These are phyloP conservation scores for Diversispora epigaea DNA, from an alignment of 192 early-diverging fungal species.

Conservation along the genomic window DNA sequence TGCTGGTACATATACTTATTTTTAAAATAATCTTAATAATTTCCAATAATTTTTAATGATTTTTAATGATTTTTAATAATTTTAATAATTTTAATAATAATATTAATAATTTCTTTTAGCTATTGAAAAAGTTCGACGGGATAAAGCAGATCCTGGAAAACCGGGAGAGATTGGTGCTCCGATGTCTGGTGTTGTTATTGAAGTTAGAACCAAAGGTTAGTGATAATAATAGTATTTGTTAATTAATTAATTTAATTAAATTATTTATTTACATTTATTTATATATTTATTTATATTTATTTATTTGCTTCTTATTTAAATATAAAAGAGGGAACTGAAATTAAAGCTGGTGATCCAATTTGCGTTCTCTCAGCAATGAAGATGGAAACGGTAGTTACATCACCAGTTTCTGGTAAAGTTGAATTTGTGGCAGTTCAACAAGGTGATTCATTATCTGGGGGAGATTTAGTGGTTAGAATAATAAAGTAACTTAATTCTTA, in stretches of 20 bases:
- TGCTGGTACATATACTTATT: constrained; percentile 41
- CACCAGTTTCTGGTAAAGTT: constrained; percentile 75
- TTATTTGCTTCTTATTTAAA: neutral
- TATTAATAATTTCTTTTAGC: constrained; percentile 33
- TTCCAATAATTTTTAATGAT: neutral
- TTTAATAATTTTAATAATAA: neutral
- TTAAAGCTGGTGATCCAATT: constrained; percentile 89
- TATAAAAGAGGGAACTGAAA: constrained; percentile 57
- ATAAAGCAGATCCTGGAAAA: constrained; percentile 72
- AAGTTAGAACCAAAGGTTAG: constrained; percentile 72
- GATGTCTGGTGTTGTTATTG: constrained; percentile 95
- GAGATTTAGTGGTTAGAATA: constrained; percentile 80
- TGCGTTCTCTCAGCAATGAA: constrained; percentile 97
- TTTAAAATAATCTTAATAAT: neutral
- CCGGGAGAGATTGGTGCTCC: constrained; percentile 88
- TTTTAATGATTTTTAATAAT: neutral
- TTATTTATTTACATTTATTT: neutral
- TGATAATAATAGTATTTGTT: neutral
- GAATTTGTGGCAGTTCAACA: constrained; percentile 68
- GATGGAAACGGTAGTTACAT: constrained; percentile 92
- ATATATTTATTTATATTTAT: neutral
- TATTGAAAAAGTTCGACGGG: constrained; percentile 63
- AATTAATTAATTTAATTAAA: neutral
- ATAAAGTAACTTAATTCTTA: constrained; percentile 36
- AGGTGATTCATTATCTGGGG: constrained; percentile 76